Evolutionary conservation across 805 yeast species (phyloP).

Genomic region (Pichia phayaonensis): DNA sequence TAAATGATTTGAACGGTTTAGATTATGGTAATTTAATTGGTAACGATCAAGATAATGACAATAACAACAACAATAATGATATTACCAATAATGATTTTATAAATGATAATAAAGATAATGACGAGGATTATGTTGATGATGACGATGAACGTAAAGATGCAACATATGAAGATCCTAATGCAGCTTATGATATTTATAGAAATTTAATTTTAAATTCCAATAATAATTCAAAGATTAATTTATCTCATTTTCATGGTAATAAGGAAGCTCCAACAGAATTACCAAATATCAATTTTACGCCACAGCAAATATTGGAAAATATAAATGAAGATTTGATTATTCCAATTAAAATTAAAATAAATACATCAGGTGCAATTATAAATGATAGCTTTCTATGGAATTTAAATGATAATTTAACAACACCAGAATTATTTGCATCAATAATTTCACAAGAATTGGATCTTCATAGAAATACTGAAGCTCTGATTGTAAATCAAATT

Average conservation of each 20-base stretch:
- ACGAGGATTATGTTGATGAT: conserved; percentile 33
- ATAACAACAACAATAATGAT: conserved; percentile 33
- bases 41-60: conserved; percentile 16
- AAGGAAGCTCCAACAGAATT: conserved; percentile 34
- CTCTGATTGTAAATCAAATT: conserved; percentile 61
- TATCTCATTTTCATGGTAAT: conserved; percentile 27
- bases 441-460: conserved; percentile 80
- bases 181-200: conserved; percentile 27
- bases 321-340: conserved; percentile 39
- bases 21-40: neutral
- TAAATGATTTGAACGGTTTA: neutral
- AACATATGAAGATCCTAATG: conserved; percentile 57
- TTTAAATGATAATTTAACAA: conserved; percentile 50
- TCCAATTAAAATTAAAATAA: conserved; percentile 62
- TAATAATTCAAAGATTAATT: conserved; percentile 15
- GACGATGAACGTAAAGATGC: conserved; percentile 59
- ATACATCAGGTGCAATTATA: conserved; percentile 44
- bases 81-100: conserved; percentile 10
- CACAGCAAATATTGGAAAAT: conserved; percentile 28
- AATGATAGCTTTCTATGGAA: conserved; percentile 74
- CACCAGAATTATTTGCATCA: conserved; percentile 69
- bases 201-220: conserved; percentile 8
- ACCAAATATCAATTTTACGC: conserved; percentile 26
- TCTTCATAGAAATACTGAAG: conserved; percentile 57
- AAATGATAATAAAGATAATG: conserved; percentile 27